These are phyloP conservation scores for Elsinoe batatas DNA, from an alignment of 2,329 filamentous ascomycete genomes.

Conservation along the genomic window DNA sequence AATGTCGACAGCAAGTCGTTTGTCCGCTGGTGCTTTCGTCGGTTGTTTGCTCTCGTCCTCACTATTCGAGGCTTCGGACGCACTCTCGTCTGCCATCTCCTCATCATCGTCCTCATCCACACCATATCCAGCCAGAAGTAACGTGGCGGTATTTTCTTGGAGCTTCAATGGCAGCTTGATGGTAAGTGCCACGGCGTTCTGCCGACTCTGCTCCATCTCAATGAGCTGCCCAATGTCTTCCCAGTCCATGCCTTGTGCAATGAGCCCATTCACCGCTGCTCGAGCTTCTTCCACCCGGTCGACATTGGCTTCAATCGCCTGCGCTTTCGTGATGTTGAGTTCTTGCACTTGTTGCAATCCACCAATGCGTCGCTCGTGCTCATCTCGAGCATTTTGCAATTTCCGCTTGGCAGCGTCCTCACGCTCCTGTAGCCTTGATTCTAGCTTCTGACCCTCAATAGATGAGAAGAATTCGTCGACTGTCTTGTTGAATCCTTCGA, in stretches of 20 bases:
- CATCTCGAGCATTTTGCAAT: conserved; percentile 70
- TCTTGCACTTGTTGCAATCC: conserved; percentile 73
- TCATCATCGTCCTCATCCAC: conserved; percentile 53
- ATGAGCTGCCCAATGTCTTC: conserved; percentile 80
- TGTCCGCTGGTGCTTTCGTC: conserved; percentile 23
- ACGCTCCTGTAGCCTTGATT: conserved; percentile 70
- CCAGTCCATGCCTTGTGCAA: conserved; percentile 96
- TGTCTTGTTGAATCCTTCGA: conserved; percentile 80
- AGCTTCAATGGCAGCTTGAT: conserved; percentile 84
- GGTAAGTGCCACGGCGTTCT: conserved; percentile 76
- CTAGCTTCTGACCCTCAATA: conserved; percentile 83
- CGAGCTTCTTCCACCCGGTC: conserved; percentile 88
- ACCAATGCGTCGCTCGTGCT: conserved; percentile 77
- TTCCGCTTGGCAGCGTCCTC: conserved; percentile 75
- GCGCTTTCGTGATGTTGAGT: conserved; percentile 77
- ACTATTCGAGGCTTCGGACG: conserved; percentile 53
- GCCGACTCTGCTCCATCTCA: conserved; percentile 69
- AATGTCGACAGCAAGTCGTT: conserved; percentile 65
- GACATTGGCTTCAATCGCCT: conserved; percentile 80
- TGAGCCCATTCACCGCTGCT: conserved; percentile 82
- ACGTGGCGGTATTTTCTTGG: conserved; percentile 76
- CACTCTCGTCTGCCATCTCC: conserved; percentile 51
- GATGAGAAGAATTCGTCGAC: conserved; percentile 98
- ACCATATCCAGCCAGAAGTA: conserved; percentile 64
- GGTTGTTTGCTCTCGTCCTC: conserved; percentile 38